These are phyloP conservation scores for Herpetospermum pedunculosum DNA, from an alignment of 306 rosid genomes.

Conservation along the genomic window DNA sequence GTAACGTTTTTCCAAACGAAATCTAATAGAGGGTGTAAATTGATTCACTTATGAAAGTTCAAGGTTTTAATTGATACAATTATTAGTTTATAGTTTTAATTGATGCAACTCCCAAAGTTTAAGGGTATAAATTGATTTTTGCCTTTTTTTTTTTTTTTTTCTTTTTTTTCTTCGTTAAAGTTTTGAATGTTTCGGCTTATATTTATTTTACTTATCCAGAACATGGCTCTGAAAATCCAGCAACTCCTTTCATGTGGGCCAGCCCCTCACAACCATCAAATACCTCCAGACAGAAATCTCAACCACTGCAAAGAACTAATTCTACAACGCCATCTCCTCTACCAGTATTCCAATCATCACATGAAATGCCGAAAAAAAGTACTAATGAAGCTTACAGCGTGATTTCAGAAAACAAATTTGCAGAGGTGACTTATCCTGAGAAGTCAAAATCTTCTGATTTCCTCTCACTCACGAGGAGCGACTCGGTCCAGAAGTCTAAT, in stretches of 20 bases:
- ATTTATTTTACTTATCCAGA: slow-evolving; percentile 20
- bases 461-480: slow-evolving; percentile 23
- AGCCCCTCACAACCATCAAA: slow-evolving; percentile 22
- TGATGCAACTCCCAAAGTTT: too few species aligned
- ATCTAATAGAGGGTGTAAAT: too few species aligned
- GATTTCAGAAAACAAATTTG: slow-evolving; percentile 20
- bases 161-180: slow-evolving; percentile 4
- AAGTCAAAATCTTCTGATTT: slow-evolving; percentile 26
- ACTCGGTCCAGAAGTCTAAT: slow-evolving; percentile 20
- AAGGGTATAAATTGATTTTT: too few species aligned
- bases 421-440: slow-evolving; percentile 3
- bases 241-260: slow-evolving; percentile 21
- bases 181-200: slow-evolving; percentile 23
- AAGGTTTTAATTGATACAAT: too few species aligned
- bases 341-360: slow-evolving; percentile 22
- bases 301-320: slow-evolving; percentile 20
- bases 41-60: too few species aligned
- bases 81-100: too few species aligned
- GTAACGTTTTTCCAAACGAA: too few species aligned
- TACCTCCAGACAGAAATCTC: slow-evolving; percentile 25
- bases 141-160: too few species aligned
- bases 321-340: slow-evolving; percentile 18
- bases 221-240: slow-evolving; percentile 24
- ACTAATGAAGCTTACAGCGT: slow-evolving; percentile 17
- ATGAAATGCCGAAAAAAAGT: slow-evolving; percentile 17